phyloP scores from a whole-genome alignment of 495 filamentous ascomycete species.

The Parathielavia hyrcaniae region DNA sequence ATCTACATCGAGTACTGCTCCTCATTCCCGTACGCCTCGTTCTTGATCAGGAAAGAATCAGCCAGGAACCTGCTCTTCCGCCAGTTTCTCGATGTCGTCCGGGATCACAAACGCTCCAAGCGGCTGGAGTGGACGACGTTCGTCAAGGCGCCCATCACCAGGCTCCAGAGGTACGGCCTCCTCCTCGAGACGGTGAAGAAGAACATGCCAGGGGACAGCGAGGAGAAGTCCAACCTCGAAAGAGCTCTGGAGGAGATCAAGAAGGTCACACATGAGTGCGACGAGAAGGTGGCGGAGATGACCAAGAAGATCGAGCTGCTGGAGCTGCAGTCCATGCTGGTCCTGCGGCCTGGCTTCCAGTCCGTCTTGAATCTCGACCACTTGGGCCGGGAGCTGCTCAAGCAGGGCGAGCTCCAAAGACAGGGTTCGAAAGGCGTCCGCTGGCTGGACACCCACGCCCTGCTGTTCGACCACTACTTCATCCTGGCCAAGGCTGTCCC shows the following conservation, averaged over 20 bases:
- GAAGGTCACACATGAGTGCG: constrained; percentile 83
- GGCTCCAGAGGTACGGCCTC: constrained; percentile 85
- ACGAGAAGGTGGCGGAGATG: constrained; percentile 91
- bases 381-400: constrained; percentile 81
- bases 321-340: constrained; percentile 76
- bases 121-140: constrained; percentile 91
- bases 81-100: constrained; percentile 73
- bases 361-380: constrained; percentile 87
- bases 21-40: constrained; percentile 75
- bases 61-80: constrained; percentile 81
- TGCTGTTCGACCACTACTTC: constrained; percentile 95
- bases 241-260: constrained; percentile 94
- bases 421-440: constrained; percentile 79
- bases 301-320: constrained; percentile 81
- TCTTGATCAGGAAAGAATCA: constrained; percentile 75
- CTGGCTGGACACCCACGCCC: constrained; percentile 85
- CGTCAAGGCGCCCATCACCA: constrained; percentile 85
- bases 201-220: constrained; percentile 73
- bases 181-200: constrained; percentile 77
- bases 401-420: constrained; percentile 82
- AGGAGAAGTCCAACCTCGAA: constrained; percentile 82
- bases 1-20: constrained; percentile 91
- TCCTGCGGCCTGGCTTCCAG: constrained; percentile 79
- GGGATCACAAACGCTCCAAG: constrained; percentile 72
- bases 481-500: constrained; percentile 79